Evolutionary conservation across 1,139 yeast genomes (phyloP), one percentile per base, ranked within the genome.

Genomic region (Yamadazyma mexicana): DNA sequence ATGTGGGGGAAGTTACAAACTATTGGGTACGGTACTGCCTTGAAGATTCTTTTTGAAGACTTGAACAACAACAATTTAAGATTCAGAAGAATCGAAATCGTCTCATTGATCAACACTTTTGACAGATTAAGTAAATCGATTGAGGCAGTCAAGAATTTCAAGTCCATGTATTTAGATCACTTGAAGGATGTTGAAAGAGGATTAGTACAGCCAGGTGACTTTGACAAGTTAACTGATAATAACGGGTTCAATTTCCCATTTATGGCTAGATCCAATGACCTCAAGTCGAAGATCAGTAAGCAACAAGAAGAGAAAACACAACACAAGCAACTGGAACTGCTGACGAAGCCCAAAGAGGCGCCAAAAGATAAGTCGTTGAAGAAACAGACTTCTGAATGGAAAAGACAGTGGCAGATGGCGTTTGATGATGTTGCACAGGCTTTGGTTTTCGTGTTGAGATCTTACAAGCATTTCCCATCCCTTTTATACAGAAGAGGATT

Each of bases 1-100:
- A 72, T 94, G 66, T 92, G 98, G 98, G 98, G 98, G 14, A 92
- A 94, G 62, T 77, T 92, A 20, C 98, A 92, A 67, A 88, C 96
- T 1, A 88, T 94, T 16, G 98, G 98, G 18, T 92, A 92, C 60
- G 98, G 98, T 17, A 92, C 98, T 15, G 95, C 97, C 2, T 75
- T 94, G 56, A 92, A 92, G 63, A 76, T 91, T 18, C 68, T 92
- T 45, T 88, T 92, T 58, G 98, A 92, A 59, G 82, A 79, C 26
- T 56, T 55, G 34, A 68, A 69, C 35, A 68, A 69, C 35, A 66
- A 63, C 33, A 64, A 70, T 30, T 59, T 69, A 45, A 68, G 71
- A 41, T 75, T 89, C 55, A 79, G 91, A 39, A 82, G 95, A 52
- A 81, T 87, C 44, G 99, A 92, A 63, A 66, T 94, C 43, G 94